A percentile compares a stretch with the other conserved stretches of the same genome.
These are phyloP conservation scores for Podospora appendiculata DNA, from an alignment of 495 filamentous ascomycete species.

Conservation along the genomic window DNA sequence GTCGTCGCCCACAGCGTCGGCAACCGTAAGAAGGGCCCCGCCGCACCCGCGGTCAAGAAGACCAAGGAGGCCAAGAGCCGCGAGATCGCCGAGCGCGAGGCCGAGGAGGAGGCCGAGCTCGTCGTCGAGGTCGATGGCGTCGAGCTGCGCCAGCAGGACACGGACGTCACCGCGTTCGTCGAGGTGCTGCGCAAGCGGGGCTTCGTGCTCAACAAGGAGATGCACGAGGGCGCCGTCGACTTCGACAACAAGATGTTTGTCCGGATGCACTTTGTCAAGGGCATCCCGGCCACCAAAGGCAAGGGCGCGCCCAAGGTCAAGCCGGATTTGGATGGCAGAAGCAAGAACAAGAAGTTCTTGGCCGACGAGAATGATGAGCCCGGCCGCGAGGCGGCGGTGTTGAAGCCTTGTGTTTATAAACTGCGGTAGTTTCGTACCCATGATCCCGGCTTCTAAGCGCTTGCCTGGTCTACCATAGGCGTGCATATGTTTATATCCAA, in stretches of 20 bases:
- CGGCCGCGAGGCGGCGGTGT: conserved; percentile 55
- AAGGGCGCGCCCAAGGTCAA: conserved; percentile 45
- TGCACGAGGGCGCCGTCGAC: conserved; percentile 54
- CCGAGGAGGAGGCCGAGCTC: conserved; percentile 39
- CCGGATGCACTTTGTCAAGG: conserved; percentile 87
- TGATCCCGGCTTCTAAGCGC: too few relatives aligned
- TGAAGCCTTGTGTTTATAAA: conserved; percentile 98
- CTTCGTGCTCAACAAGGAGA: conserved; percentile 60
- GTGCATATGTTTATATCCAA: too few relatives aligned
- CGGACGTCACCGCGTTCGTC: conserved; percentile 82
- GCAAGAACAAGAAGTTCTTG: conserved; percentile 52
- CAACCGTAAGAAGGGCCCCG: conserved; percentile 34
- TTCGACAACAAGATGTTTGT: conserved; percentile 97
- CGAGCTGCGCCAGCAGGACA: conserved; percentile 52
- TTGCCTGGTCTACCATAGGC: too few relatives aligned
- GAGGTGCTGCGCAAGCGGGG: conserved; percentile 71
- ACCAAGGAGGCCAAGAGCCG: conserved; percentile 45
- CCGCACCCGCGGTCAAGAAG: conserved; percentile 3
- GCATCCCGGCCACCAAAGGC: conserved; percentile 55
- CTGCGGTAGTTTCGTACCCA: conserved; percentile 52
- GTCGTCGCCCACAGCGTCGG: conserved; percentile 59
- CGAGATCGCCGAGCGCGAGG: conserved; percentile 27
- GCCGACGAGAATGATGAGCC: conserved; percentile 45
- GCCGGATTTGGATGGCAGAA: background rate
- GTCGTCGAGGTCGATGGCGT: conserved; percentile 45